Evolutionary conservation across 441 rosid species (phyloP).

Genomic region (Erodium texanum): DNA sequence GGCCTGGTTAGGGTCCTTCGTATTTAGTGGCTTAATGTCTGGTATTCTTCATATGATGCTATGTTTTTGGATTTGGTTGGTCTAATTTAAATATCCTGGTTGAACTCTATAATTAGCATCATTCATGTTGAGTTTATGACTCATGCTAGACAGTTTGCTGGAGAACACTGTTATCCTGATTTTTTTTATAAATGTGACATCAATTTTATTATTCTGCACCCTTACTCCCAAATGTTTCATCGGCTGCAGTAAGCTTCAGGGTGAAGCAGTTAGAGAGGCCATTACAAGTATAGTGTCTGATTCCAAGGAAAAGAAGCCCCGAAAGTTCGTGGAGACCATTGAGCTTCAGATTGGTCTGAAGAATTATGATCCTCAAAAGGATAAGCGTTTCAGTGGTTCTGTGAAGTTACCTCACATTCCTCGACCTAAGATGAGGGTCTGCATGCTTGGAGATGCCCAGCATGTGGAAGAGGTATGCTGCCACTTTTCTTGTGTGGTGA

Average conservation of each 20-base stretch:
- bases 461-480: constrained; percentile 74
- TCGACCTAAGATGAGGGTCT: constrained; percentile 90
- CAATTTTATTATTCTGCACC: background rate
- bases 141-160: background rate
- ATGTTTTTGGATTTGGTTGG: background rate
- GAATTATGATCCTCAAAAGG: constrained; percentile 94
- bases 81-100: background rate
- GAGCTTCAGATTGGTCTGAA: constrained; percentile 94
- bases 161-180: background rate
- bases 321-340: constrained; percentile 78
- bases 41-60: background rate
- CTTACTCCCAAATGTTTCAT: background rate
- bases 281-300: constrained; percentile 41
- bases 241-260: constrained; percentile 70
- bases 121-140: background rate
- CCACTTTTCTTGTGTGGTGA: background rate
- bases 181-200: background rate
- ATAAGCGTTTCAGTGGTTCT: constrained; percentile 90
- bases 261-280: constrained; percentile 78
- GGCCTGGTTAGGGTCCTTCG: too few species aligned
- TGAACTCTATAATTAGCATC: background rate
- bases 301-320: constrained; percentile 45
- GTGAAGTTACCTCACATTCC: constrained; percentile 89
- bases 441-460: constrained; percentile 98
- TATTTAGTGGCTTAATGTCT: too few species aligned